Conservation (phyloP, 495 filamentous ascomycete genomes). For the Trichoderma asperelloides region DNA sequence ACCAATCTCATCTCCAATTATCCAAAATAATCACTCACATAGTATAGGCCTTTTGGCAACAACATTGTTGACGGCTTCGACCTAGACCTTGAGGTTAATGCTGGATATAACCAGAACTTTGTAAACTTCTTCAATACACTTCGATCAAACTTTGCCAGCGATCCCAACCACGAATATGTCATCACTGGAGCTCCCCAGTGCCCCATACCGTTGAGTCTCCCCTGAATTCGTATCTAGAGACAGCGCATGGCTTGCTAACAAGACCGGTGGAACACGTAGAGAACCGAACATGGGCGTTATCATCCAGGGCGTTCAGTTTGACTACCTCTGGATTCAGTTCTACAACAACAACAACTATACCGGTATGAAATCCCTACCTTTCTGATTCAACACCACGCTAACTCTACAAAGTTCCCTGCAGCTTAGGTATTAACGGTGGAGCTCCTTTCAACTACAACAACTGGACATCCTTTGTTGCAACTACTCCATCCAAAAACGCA, state of each 20-base stretch:
- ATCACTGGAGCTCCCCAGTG: slow-evolving; percentile 54
- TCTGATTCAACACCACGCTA: too few species aligned
- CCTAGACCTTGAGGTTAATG: slow-evolving; percentile 44
- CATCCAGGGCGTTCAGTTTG: slow-evolving; percentile 41
- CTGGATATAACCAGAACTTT: slow-evolving; percentile 15
- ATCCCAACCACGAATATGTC: slow-evolving; percentile 26
- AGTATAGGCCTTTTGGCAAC: slow-evolving; percentile 45
- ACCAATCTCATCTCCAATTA: too few species aligned
- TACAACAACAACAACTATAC: slow-evolving; percentile 55
- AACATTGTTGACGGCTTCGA: slow-evolving; percentile 45
- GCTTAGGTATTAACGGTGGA: slow-evolving; percentile 12
- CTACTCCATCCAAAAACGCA: slow-evolving; percentile 41
- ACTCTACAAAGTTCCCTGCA: neutral
- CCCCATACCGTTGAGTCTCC: slow-evolving; percentile 27
- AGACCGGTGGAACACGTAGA: too few species aligned
- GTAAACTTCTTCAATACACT: slow-evolving; percentile 37
- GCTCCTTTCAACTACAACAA: slow-evolving; percentile 48
- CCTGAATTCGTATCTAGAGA: too few species aligned
- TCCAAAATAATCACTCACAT: slow-evolving; percentile 8
- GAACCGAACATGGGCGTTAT: slow-evolving; percentile 40
- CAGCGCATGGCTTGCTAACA: too few species aligned
- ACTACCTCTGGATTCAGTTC: slow-evolving; percentile 56
- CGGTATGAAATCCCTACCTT: too few species aligned
- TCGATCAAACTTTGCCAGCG: slow-evolving; percentile 35
- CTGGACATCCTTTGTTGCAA: slow-evolving; percentile 49